Conservation (phyloP, 2,329 filamentous ascomycete species). For the Celoporthe dispersa region DNA sequence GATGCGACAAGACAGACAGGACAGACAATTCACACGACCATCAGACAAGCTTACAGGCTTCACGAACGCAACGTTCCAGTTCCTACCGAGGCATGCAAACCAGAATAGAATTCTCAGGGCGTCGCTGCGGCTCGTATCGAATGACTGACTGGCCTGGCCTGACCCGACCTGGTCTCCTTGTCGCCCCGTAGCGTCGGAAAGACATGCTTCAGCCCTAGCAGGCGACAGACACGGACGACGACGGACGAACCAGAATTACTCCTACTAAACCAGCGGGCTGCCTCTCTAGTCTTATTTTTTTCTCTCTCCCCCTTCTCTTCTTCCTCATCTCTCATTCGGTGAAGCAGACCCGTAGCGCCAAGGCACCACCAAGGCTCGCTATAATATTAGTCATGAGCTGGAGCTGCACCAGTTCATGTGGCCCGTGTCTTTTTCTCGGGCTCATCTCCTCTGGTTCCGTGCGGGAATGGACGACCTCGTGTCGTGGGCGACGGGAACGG, state of each 20-base stretch:
- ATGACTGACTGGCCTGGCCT: background rate
- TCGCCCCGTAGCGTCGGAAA: background rate
- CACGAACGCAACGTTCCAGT: conserved; percentile 7
- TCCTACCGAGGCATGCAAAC: background rate
- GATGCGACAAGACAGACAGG: background rate
- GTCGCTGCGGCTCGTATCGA: conserved; percentile 4
- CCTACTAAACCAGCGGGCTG: background rate
- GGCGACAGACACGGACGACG: background rate
- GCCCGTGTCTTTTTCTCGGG: conserved; percentile 1
- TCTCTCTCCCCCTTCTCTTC: background rate
- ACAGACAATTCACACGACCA: background rate
- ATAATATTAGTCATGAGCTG: conserved; percentile 1
- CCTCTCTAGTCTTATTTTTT: background rate
- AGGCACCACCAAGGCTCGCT: conserved; percentile 4
- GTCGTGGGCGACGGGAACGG: conserved; percentile 3
- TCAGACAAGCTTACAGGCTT: background rate
- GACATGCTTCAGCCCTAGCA: conserved; percentile 3
- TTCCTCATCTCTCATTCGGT: background rate
- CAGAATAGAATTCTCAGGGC: background rate
- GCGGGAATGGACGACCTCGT: conserved; percentile 12
- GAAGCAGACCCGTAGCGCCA: conserved; percentile 1
- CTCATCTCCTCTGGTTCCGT: conserved; percentile 2
- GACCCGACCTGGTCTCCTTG: background rate
- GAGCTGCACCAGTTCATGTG: background rate
- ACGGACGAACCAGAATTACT: background rate